Conservation (phyloP, 2,329 filamentous ascomycete genomes). For the Trichoderma sp. region DNA sequence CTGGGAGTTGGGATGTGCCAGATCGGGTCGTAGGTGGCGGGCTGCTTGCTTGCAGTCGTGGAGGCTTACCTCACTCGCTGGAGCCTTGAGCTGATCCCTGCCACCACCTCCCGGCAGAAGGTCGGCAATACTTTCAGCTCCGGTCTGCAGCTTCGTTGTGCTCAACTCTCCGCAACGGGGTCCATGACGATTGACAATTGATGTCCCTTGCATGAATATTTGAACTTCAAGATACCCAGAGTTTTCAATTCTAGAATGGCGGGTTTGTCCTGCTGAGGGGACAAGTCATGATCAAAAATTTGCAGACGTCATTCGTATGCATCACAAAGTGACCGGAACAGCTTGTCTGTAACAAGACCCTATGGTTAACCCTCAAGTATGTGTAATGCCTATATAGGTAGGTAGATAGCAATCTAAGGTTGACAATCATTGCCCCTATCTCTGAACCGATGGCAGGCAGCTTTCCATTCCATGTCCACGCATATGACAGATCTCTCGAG, state of each 20-base stretch:
- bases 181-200: not conserved
- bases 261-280: too few relatives aligned
- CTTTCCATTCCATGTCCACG: not conserved
- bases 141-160: not conserved
- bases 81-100: constrained; percentile 42
- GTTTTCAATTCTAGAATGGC: too few relatives aligned
- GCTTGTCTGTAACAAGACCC: too few relatives aligned
- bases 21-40: constrained; percentile 28
- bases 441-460: not conserved
- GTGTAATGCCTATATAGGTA: not conserved
- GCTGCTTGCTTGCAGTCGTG: constrained; percentile 33
- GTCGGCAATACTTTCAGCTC: constrained; percentile 34
- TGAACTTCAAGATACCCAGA: too few relatives aligned
- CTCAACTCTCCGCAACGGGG: not conserved
- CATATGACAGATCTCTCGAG: not conserved
- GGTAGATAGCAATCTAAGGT: not conserved
- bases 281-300: too few relatives aligned
- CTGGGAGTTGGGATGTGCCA: constrained; percentile 28
- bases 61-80: constrained; percentile 47
- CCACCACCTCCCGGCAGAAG: constrained; percentile 38
- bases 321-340: too few relatives aligned
- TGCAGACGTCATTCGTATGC: too few relatives aligned
- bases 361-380: too few relatives aligned
- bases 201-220: too few relatives aligned
- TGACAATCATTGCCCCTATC: too few relatives aligned